Conservation (phyloP, 2,329 filamentous ascomycete species). For the Dactylellina sp. region DNA sequence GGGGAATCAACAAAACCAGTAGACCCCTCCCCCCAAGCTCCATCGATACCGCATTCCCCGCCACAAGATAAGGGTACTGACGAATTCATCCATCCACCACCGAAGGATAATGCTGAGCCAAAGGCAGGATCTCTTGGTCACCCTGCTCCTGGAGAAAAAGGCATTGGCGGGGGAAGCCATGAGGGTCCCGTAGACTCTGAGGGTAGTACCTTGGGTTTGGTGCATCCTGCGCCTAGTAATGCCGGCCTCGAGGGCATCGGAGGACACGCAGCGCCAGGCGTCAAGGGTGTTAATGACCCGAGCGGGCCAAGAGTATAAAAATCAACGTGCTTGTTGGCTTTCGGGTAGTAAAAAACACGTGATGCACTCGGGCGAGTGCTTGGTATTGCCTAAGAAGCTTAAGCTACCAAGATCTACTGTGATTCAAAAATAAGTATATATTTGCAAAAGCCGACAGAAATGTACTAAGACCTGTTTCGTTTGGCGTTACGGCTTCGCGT, state of each 20-base stretch:
- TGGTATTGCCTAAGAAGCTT: too few species aligned
- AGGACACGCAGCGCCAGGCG: slow-evolving; percentile 43
- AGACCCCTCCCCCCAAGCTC: slow-evolving; percentile 21
- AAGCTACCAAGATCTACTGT: too few species aligned
- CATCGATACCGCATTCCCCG: slow-evolving; percentile 43
- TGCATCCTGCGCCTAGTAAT: slow-evolving; percentile 38
- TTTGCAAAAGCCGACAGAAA: too few species aligned
- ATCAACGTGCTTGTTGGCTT: neutral
- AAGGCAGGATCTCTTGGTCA: slow-evolving; percentile 36
- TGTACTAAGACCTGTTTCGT: too few species aligned
- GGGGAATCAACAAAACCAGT: neutral
- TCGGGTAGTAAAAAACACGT: neutral
- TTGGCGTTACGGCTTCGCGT: too few species aligned
- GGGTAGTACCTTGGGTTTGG: slow-evolving; percentile 25
- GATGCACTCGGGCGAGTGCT: too few species aligned
- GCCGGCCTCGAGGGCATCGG: slow-evolving; percentile 36
- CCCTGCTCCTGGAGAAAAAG: slow-evolving; percentile 47
- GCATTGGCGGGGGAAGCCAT: slow-evolving; percentile 43
- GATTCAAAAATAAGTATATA: neutral
- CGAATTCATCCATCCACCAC: slow-evolving; percentile 40
- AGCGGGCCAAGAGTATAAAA: slow-evolving; percentile 30
- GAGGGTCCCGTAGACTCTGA: slow-evolving; percentile 51
- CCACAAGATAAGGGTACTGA: slow-evolving; percentile 40
- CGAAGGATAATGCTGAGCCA: slow-evolving; percentile 42
- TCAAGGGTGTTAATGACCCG: slow-evolving; percentile 45